A percentile compares a stretch with the other conserved stretches of the same genome.
These are phyloP conservation scores for Telfairia occidentalis DNA, from an alignment of 331 rosid species.

Conservation along the genomic window DNA sequence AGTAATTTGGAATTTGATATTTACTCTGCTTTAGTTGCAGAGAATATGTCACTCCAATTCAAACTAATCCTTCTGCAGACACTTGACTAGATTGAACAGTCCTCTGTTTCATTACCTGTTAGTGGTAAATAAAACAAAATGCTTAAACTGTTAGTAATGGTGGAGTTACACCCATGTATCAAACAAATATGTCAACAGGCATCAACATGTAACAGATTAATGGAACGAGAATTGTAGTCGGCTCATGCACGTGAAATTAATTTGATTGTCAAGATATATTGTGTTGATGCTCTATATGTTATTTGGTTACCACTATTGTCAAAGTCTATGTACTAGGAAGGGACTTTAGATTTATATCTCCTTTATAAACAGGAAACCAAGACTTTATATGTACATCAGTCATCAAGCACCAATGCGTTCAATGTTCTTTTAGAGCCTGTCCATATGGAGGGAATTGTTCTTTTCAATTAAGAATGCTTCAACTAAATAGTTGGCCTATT, in stretches of 20 bases:
- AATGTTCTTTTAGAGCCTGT: background rate
- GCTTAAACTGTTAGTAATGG: slow-evolving; percentile 8
- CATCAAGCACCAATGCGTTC: background rate
- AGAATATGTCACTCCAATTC: slow-evolving; percentile 8
- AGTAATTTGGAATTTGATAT: slow-evolving; percentile 1
- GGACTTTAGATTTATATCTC: too few species aligned
- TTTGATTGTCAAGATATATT: background rate
- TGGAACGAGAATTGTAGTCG: background rate
- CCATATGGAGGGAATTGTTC: background rate
- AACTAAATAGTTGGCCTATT: background rate
- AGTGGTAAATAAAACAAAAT: background rate
- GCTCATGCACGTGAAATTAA: background rate
- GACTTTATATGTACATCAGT: too few species aligned
- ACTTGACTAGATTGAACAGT: background rate
- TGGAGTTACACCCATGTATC: background rate
- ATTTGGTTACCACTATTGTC: background rate
- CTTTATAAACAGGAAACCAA: background rate
- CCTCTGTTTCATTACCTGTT: background rate
- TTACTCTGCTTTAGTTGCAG: slow-evolving; percentile 2
- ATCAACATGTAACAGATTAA: background rate
- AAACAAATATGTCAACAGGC: background rate
- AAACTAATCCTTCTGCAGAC: background rate
- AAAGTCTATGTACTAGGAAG: background rate
- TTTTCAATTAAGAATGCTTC: background rate
- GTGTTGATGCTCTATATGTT: background rate